Evolutionary conservation across 805 yeast genomes (phyloP), one percentile per base, ranked within the genome.

Genomic region (Trichomonascus vanleenenianus): DNA sequence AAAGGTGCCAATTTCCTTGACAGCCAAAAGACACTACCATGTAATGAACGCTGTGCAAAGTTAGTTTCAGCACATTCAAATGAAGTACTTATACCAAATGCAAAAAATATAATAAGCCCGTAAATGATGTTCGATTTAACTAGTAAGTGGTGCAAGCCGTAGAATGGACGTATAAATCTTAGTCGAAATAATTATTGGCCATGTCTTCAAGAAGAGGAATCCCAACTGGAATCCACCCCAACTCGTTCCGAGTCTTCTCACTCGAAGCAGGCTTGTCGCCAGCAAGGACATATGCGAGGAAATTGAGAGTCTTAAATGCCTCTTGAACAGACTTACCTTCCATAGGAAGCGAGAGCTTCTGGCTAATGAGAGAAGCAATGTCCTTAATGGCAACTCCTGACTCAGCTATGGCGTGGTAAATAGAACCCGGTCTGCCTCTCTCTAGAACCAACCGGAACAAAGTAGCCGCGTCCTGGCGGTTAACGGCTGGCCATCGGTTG

Each of bases 401-500:
- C 37, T 62, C 67, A 25, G 50, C 55, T 40, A 50, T 44, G n/a
- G 59, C 62, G 47, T 62, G 52, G 44, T 56, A 58, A 40, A 48
- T 49, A 31, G 43, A 39, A 31, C 65, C 61, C 44, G 66, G 51
- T 36, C 45, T 41, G 20, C 62, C 57, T 33, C 56, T 53, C 44
- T 62, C 57, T 36, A 59, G 27, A 47, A 60, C 63, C 47, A 54
- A 38, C 39, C 59, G 36, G 57, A 45, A 67, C 16, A 65, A 39
- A 3, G 16, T 43, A 11, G 70, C 72, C 14, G 61, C 64, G 55
- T 69, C 73, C 2, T 30, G 18, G 8, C 55, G 54, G 42, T 62
- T 56, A 33, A 59, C 63, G 5, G 66, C 62, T 2, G 65, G 45
- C 69, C 70, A 67, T 5, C 34, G 42, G 44, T 56, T 59, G 11